Conservation (phyloP, 768 basidiomycete species). For the Tubosaeta sp. region DNA sequence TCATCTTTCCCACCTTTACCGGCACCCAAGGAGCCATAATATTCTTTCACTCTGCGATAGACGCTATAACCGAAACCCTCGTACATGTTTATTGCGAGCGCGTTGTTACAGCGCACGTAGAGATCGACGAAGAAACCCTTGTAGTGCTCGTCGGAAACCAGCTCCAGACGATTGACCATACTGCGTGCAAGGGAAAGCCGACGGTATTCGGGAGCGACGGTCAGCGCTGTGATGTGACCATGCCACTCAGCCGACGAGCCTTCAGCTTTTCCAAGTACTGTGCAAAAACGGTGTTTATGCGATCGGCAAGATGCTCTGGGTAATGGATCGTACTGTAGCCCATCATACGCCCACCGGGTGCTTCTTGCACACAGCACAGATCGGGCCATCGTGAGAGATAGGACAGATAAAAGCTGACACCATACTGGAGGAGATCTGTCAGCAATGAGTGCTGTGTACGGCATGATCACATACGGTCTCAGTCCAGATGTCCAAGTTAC, state of each 20-base stretch:
- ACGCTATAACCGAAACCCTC: slow-evolving; percentile 92
- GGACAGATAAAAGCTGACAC: slow-evolving; percentile 81
- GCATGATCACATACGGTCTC: slow-evolving; percentile 70
- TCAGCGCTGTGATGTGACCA: slow-evolving; percentile 93
- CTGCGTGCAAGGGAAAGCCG: slow-evolving; percentile 80
- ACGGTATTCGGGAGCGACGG: slow-evolving; percentile 91
- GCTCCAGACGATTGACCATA: slow-evolving; percentile 85
- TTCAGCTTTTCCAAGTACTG: slow-evolving; percentile 94
- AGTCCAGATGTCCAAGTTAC: slow-evolving; percentile 95
- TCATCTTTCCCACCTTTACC: slow-evolving; percentile 79
- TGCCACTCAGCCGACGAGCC: slow-evolving; percentile 75
- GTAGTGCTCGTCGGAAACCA: slow-evolving; percentile 76
- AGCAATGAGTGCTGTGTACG: not conserved
- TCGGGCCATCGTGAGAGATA: slow-evolving; percentile 93
- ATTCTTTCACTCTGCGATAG: slow-evolving; percentile 85
- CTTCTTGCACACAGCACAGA: slow-evolving; percentile 78
- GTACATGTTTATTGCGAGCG: slow-evolving; percentile 85
- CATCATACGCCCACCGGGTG: slow-evolving; percentile 81
- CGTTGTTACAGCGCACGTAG: slow-evolving; percentile 87
- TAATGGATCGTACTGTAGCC: slow-evolving; percentile 73
- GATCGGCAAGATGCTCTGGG: slow-evolving; percentile 7
- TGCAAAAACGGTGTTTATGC: not conserved
- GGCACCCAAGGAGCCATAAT: slow-evolving; percentile 73
- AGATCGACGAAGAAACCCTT: slow-evolving; percentile 91
- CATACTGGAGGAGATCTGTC: slow-evolving; percentile 51